Evolutionary conservation across 1,284 basidiomycete genomes (phyloP), one percentile per base, ranked within the genome.

Genomic region (Ganoderma lucidum): DNA sequence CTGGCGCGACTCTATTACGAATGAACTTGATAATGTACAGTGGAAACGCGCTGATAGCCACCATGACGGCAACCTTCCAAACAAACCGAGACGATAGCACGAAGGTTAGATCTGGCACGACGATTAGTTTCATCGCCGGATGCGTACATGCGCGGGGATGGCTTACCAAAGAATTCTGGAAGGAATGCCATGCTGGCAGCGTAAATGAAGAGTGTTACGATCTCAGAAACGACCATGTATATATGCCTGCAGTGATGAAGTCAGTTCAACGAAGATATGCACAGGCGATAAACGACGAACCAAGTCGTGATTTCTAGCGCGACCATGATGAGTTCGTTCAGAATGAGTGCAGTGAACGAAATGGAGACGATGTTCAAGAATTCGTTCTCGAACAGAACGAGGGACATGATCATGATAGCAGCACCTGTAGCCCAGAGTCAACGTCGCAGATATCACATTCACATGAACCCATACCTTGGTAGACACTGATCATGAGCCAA

Each of bases 271-370:
- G 3, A 41, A 8, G 15, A 39, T 41, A 42, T 4, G 17, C n/a
- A 28, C n/a, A 42, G 35, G 12, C 17, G 8, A 39, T 3, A n/a
- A 14, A 41, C 10, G 10, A 79, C 87, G 71, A 75, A 94, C 97
- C 97, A 99, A 70, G 95, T 98, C 0, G 97, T 99, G 71, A 99
- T 97, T 81, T 99, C 96, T 71, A 99, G 81, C 0, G 96, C 96
- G 53, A 99, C 98, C 98, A 99, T 99, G 82, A 99, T 96, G 63
- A 99, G 88, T 79, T 99, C 98, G 81, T 99, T 99, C 48, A 99
- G 83, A 69, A 99, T 91, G 62, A 99, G 85, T 0, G 98, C 96
- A 0, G 97, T 98, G 81, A 99, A 99, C 0, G 97, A 98, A 74
- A 99, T 99, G 23, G 96, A 92, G 58, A 99, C 97, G 73, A 99